Percentiles rank a stretch among this genome's conserved stretches.
These are phyloP conservation scores for Heteromeles arbutifolia DNA, from an alignment of 306 rosid species.

Conservation along the genomic window DNA sequence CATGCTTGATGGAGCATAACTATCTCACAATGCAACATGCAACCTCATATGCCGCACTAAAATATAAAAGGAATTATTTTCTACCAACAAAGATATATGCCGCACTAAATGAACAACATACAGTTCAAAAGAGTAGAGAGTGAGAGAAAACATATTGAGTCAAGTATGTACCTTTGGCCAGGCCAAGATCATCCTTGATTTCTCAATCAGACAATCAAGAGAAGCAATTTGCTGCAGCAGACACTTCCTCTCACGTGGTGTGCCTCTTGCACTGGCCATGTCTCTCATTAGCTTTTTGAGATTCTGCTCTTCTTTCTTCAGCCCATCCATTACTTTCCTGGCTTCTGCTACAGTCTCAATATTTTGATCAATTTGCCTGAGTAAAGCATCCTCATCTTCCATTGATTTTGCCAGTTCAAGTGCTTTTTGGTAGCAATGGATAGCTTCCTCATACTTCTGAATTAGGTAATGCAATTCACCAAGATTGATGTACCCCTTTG, in stretches of 20 bases:
- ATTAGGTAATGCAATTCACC: constrained; percentile 69
- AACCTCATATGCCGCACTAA: not conserved
- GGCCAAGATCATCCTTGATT: constrained; percentile 45
- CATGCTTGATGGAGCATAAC: not conserved
- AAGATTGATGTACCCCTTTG: constrained; percentile 79
- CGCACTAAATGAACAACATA: not conserved
- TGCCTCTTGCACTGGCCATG: constrained; percentile 48
- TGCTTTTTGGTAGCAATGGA: constrained; percentile 51
- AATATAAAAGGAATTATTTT: not conserved
- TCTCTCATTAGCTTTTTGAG: constrained; percentile 69
- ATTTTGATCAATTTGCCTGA: constrained; percentile 53
- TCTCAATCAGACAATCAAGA: constrained; percentile 61
- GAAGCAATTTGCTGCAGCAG: constrained; percentile 41
- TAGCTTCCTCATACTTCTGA: constrained; percentile 68
- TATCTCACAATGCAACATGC: not conserved
- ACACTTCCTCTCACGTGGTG: constrained; percentile 52
- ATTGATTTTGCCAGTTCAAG: constrained; percentile 49
- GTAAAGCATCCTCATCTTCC: constrained; percentile 82
- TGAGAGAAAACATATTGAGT: not conserved
- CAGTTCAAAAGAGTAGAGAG: constrained; percentile 6
- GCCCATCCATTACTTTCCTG: constrained; percentile 41
- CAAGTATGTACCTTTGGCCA: constrained; percentile 62
- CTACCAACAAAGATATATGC: not conserved
- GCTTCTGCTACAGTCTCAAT: constrained; percentile 46
- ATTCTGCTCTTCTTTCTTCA: constrained; percentile 64